These are phyloP conservation scores for Teratosphaeriaceae sp. DNA, from an alignment of 2,329 filamentous ascomycete genomes.

Conservation along the genomic window DNA sequence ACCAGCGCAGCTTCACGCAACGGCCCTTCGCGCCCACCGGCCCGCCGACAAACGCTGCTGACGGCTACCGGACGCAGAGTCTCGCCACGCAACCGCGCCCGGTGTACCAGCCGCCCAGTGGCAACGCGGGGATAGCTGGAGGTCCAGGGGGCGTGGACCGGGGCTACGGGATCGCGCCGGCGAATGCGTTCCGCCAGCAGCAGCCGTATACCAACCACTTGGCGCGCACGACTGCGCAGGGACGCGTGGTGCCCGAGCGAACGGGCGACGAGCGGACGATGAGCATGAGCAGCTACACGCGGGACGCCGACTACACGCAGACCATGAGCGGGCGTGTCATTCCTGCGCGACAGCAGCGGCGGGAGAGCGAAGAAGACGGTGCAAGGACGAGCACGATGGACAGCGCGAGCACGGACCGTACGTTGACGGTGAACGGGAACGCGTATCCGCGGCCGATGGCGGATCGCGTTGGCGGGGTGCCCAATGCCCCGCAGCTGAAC, in stretches of 20 bases:
- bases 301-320: conserved; percentile 71
- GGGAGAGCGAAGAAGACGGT: background rate
- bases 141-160: background rate
- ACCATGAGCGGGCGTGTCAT: conserved; percentile 92
- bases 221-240: conserved; percentile 82
- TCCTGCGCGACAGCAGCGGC: conserved; percentile 52
- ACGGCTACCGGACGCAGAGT: conserved; percentile 81
- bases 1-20: conserved; percentile 31
- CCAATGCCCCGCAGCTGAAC: conserved; percentile 17
- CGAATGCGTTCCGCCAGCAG: conserved; percentile 73
- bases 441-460: too few relatives aligned
- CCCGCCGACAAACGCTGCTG: conserved; percentile 72
- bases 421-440: too few relatives aligned
- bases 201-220: conserved; percentile 63
- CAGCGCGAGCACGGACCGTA: conserved; percentile 19
- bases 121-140: conserved; percentile 36
- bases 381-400: conserved; percentile 23
- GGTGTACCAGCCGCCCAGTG: conserved; percentile 59
- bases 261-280: conserved; percentile 81
- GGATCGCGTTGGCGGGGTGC: conserved; percentile 18
- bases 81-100: conserved; percentile 72
- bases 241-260: conserved; percentile 82
- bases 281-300: conserved; percentile 82
- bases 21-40: conserved; percentile 25
- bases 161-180: conserved; percentile 50